Evolutionary conservation across 2,329 filamentous ascomycete genomes (phyloP), one percentile per base, ranked within the genome.

Genomic region (Epichloe typhina): DNA sequence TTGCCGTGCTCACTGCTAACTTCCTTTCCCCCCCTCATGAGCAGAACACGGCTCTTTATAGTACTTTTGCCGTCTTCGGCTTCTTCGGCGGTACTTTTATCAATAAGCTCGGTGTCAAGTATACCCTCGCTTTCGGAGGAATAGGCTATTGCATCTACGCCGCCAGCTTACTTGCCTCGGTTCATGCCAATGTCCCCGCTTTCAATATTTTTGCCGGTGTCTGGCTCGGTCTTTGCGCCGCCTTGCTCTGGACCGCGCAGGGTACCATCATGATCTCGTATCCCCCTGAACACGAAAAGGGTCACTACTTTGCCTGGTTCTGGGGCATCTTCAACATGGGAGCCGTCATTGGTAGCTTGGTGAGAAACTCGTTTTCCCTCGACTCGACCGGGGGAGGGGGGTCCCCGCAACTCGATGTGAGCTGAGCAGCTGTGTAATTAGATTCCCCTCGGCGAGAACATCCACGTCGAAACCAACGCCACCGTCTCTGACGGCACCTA

Each of bases 321-420:
- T 95, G 90, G 90, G 82, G 89, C 65, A 94, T 96, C 61, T 96
- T 95, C 76, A 95, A 95, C 68, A 68, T 90, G 53, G 90, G 90
- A 59, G 89, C 83, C 60, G 89, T 95, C 54, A 88, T 96, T 65
- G 90, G 90, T 55, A 82, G 83, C 61, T 68, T 83, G 59, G 69
- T 74, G 26, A 31, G 26, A 31, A 8, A 1, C 26, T 3, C 7
- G 21, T 19, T 31, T 13, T 17, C 15, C 12, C 35, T 19, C 17
- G 17, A 19, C 5, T 36, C 5, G 6, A 7, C 26, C 2, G 26
- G 26, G 26, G 26, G 23, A 3, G 5, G 21, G 21, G 3, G 21
- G 21, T 17, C 17, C 3, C 7, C 6, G 26, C 7, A 26, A 26
- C 7, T 26, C 26, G 26, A 26, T 8, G 26, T 26, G 26, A 26